Percentiles rank a stretch among this genome's conserved stretches.
Evolutionary conservation across 164 flowering plant genomes (phyloP).

Genomic region (Vitis labrusca): DNA sequence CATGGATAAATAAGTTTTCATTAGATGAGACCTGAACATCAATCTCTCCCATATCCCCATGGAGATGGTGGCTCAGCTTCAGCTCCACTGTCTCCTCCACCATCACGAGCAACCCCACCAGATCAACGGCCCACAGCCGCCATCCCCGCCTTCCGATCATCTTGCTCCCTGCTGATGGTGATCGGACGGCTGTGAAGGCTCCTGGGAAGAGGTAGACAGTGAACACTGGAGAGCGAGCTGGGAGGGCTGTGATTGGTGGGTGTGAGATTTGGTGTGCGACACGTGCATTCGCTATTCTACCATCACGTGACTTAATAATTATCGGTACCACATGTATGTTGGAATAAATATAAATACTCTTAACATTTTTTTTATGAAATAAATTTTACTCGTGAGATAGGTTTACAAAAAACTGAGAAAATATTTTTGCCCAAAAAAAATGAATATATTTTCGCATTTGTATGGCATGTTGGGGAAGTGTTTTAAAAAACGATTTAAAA

Average conservation of each 20-base stretch:
- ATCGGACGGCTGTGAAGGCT: background rate
- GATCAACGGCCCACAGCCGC: background rate
- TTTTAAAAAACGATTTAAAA: too few relatives aligned
- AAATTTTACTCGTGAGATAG: too few relatives aligned
- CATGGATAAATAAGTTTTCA: too few relatives aligned
- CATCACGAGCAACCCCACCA: constrained; percentile 4
- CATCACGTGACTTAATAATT: too few relatives aligned
- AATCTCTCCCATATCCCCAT: constrained; percentile 28
- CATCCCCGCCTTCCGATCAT: background rate
- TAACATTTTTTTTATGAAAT: too few relatives aligned
- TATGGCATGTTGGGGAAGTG: too few relatives aligned
- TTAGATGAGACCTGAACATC: constrained; percentile 1
- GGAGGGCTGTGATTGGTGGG: background rate
- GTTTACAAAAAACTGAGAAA: too few relatives aligned
- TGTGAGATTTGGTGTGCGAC: background rate
- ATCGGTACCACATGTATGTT: too few relatives aligned
- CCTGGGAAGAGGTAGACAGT: background rate
- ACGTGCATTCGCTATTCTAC: too few relatives aligned
- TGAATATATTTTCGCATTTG: too few relatives aligned
- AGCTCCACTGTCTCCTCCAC: constrained; percentile 11
- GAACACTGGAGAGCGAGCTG: background rate
- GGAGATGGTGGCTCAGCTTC: constrained; percentile 31
- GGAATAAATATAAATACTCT: too few relatives aligned
- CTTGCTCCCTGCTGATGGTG: background rate
- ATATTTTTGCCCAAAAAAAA: too few relatives aligned